Percentiles rank a stretch among this genome's conserved stretches.
These are phyloP conservation scores for Fusarium proliferatum DNA, from an alignment of 2,329 filamentous ascomycete species.

Conservation along the genomic window DNA sequence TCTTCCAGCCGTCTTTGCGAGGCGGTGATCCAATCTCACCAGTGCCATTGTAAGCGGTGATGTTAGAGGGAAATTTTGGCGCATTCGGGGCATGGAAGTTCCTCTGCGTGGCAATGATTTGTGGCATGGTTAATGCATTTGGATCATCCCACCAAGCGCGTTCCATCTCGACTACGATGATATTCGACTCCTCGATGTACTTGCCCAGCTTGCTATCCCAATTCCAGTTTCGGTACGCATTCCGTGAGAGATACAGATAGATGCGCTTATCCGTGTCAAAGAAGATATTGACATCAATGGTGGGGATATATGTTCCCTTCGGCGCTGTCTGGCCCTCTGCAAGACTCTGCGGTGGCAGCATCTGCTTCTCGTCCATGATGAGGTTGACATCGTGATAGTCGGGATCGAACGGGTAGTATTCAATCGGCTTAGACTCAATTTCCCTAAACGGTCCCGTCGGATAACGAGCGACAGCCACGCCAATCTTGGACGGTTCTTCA, in stretches of 20 bases:
- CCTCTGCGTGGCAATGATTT: conserved; percentile 46
- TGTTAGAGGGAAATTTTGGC: conserved; percentile 43
- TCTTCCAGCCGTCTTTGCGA: conserved; percentile 52
- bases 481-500: conserved; percentile 52
- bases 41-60: conserved; percentile 50
- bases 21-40: conserved; percentile 49
- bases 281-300: conserved; percentile 61
- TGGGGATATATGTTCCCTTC: conserved; percentile 51
- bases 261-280: conserved; percentile 53
- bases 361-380: conserved; percentile 51
- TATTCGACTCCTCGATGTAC: conserved; percentile 53
- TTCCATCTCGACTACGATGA: conserved; percentile 51
- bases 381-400: conserved; percentile 52
- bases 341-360: conserved; percentile 47
- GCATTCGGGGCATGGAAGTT: conserved; percentile 46
- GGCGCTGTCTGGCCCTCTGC: conserved; percentile 46
- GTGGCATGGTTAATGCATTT: conserved; percentile 48
- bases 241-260: conserved; percentile 52
- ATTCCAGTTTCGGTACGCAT: conserved; percentile 53
- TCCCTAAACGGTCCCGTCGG: conserved; percentile 50
- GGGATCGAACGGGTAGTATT: conserved; percentile 52
- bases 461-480: conserved; percentile 50
- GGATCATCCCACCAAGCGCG: conserved; percentile 52
- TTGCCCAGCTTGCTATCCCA: conserved; percentile 49
- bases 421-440: conserved; percentile 48